These are phyloP conservation scores for Erodium texanum DNA, from an alignment of 441 rosid species.

Conservation along the genomic window DNA sequence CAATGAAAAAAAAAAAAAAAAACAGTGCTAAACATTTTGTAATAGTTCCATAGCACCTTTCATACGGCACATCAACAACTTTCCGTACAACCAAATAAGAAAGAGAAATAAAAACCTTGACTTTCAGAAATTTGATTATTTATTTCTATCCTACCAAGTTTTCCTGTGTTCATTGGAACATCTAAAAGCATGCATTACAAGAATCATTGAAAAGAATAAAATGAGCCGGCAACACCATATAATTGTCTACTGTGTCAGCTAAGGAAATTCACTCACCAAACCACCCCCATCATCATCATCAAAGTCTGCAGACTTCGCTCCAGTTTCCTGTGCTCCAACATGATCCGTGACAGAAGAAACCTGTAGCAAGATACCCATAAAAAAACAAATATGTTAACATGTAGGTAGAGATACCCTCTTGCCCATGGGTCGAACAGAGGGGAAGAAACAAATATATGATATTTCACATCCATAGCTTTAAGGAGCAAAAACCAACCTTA, in stretches of 20 bases:
- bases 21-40: no score
- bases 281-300: constrained; percentile 98
- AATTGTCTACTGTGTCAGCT: not conserved
- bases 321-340: constrained; percentile 55
- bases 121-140: not conserved
- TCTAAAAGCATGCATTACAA: not conserved
- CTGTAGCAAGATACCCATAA: constrained; percentile 24
- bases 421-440: no score
- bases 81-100: not conserved
- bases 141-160: not conserved
- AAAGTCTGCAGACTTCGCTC: constrained; percentile 74
- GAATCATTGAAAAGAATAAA: not conserved
- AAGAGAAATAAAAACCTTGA: not conserved
- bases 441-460: not conserved
- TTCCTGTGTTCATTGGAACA: not conserved
- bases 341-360: constrained; percentile 91
- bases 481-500: constrained; percentile 42
- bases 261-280: constrained; percentile 41
- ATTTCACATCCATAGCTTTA: constrained; percentile 3
- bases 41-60: no score
- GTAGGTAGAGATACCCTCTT: not conserved
- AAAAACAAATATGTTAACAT: constrained; percentile 7
- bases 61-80: no score
- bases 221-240: no score
- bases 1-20: no score